Base-by-base conservation (phyloP, 441 rosid genomes). In the Jatropha podagrica region DNA sequence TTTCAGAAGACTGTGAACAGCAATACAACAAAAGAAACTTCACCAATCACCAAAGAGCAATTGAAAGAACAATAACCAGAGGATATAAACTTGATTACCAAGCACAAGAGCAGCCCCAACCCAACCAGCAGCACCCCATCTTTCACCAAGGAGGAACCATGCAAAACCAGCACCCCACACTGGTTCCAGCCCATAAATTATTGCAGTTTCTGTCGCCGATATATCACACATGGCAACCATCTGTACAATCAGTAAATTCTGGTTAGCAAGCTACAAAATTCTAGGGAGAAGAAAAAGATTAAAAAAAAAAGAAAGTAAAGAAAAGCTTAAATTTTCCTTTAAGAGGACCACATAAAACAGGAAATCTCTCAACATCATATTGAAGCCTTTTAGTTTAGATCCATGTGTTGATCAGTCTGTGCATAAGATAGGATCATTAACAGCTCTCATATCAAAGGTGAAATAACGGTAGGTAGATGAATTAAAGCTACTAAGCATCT, bases 121-220 rank as follows among this genome's bases (percentile, higher is more conserved):
- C 93, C 91, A 91, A 69, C 90, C 95, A 73, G 81, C 66, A 26
- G 74, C 52, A 44, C 88, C 91, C 90, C 95, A 91, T 78, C 93
- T 88, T 77, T 89, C 95, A 26, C 90, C 93, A 27, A 89, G 93
- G 71, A 91, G 84, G 78, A 85, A 85, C 93, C 95, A 91, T n/a
- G 92, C 91, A 78, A 91, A 91, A 77, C 84, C 89, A 41, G 88
- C 90, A 54, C 93, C 93, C 91, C 91, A 86, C 18, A 86, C 83
- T 7, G 89, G 93, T 83, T 91, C 93, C 80, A 91, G 78, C 54
- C 89, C 91, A 77, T 88, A 88, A 70, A 88, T 82, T 75, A 89
- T 79, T 20, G 90, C 91, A 58, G 93, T 81, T 79, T 89, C 89
- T 23, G 88, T 83, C 52, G 90, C 93, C 20, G 88, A 86, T 37